Conservation (phyloP, 2,329 filamentous ascomycete genomes). For the Alternaria postmessia region DNA sequence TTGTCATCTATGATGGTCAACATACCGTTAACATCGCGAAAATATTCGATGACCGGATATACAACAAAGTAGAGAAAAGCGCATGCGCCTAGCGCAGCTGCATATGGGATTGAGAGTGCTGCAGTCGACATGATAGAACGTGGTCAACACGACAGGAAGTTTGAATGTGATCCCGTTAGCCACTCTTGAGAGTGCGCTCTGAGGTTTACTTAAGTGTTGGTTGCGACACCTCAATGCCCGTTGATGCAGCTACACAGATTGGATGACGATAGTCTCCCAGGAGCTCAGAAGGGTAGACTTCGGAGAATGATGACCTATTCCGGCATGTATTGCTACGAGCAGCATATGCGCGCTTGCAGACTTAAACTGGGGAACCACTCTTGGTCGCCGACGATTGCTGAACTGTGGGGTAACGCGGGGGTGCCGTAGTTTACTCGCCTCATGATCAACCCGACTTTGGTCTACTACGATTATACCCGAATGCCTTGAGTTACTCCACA, state of each 20-base stretch:
- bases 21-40: conserved; percentile 55
- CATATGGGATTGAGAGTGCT: conserved; percentile 32
- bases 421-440: neutral
- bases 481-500: neutral
- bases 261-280: neutral
- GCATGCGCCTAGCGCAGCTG: conserved; percentile 31
- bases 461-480: neutral
- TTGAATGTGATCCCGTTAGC: neutral
- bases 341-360: neutral
- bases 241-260: conserved; percentile 1
- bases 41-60: conserved; percentile 54
- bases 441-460: neutral
- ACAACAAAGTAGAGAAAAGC: conserved; percentile 51
- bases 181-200: neutral
- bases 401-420: conserved; percentile 19
- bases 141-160: conserved; percentile 1
- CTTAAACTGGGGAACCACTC: neutral
- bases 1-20: neutral
- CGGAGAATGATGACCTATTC: conserved; percentile 21
- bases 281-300: conserved; percentile 11
- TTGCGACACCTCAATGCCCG: neutral
- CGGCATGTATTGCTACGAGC: neutral
- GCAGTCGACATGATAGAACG: conserved; percentile 23
- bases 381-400: neutral
- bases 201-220: conserved; percentile 21